A percentile compares a stretch with the other conserved stretches of the same genome.
Conservation (phyloP, 257 asterid genomes). For the Rehmannia glutinosa region DNA sequence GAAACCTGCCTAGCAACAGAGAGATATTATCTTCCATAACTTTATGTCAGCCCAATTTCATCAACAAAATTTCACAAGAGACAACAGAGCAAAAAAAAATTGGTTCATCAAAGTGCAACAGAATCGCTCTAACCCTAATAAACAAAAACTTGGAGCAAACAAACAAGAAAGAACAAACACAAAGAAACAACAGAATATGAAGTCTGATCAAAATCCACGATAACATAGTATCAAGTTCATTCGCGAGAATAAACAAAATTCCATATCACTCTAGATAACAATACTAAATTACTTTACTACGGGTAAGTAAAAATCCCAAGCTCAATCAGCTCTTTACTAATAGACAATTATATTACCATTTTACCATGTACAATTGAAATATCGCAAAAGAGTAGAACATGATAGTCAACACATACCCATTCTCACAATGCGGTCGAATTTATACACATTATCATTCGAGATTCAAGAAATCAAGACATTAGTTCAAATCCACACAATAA, state of each 20-base stretch:
- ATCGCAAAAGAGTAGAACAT: neutral
- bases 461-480: constrained; percentile 8
- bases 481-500: neutral
- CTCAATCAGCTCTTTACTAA: neutral
- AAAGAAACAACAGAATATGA: neutral
- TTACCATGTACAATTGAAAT: neutral
- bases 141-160: neutral
- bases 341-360: neutral
- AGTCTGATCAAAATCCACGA: neutral
- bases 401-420: neutral
- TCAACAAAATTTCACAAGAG: neutral
- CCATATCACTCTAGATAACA: neutral
- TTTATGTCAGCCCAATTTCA: neutral
- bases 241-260: neutral
- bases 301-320: neutral
- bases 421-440: neutral
- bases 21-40: too few species aligned
- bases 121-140: too few species aligned
- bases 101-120: neutral
- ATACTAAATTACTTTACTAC: neutral
- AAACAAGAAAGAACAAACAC: neutral
- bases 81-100: neutral
- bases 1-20: neutral
- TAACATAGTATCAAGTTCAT: neutral
- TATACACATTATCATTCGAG: constrained; percentile 23